Evolutionary conservation across 2,329 filamentous ascomycete genomes (phyloP).

Genomic region (Monilinia fructigena): DNA sequence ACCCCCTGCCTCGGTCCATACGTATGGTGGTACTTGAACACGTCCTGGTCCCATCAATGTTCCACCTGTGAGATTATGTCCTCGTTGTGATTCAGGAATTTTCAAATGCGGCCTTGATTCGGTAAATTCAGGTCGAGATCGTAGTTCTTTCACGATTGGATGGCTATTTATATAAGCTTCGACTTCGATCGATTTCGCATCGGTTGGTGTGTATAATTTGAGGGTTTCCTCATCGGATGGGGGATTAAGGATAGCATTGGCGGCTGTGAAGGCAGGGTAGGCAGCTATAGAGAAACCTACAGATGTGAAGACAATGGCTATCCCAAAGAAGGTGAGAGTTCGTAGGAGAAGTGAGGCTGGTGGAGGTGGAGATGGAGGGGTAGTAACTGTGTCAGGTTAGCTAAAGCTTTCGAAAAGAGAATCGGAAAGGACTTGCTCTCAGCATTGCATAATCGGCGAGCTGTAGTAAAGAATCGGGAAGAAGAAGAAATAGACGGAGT

Average conservation of each 20-base stretch:
- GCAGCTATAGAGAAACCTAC: conserved; percentile 58
- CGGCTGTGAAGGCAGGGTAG: conserved; percentile 50
- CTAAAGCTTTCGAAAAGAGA: not conserved
- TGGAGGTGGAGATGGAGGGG: conserved; percentile 17
- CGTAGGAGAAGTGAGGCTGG: conserved; percentile 47
- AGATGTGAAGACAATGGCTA: conserved; percentile 49
- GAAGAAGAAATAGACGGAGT: too few relatives aligned
- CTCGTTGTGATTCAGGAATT: conserved; percentile 68
- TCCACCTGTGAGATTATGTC: conserved; percentile 77
- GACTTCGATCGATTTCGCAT: conserved; percentile 55
- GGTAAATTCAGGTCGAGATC: conserved; percentile 62
- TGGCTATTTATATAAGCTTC: conserved; percentile 74
- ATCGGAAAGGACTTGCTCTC: not conserved
- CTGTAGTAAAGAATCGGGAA: not conserved
- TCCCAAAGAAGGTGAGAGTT: conserved; percentile 47
- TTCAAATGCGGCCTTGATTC: conserved; percentile 86
- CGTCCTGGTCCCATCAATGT: conserved; percentile 72
- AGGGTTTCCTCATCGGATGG: conserved; percentile 73
- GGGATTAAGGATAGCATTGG: conserved; percentile 51
- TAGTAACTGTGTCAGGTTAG: not conserved
- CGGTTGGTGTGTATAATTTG: conserved; percentile 57
- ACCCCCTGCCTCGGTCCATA: conserved; percentile 70
- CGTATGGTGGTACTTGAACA: conserved; percentile 77
- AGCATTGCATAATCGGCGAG: conserved; percentile 7
- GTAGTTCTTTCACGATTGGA: conserved; percentile 68